Base-by-base conservation (phyloP, 2,329 filamentous ascomycete genomes). In the Colletotrichum lindemuthianum region DNA sequence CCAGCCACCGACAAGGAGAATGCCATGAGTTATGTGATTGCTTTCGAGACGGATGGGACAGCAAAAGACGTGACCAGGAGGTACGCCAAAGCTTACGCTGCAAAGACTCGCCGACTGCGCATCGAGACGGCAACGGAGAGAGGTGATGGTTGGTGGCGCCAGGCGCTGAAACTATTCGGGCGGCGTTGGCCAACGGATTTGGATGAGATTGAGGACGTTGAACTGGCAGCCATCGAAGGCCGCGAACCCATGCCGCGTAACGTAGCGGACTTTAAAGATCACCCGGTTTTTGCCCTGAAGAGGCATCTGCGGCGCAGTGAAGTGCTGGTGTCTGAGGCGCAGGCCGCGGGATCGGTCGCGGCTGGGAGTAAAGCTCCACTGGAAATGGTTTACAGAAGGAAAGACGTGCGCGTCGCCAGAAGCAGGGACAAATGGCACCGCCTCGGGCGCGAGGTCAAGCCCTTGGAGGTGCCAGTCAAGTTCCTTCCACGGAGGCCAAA, bases 371-470 rank as follows among this genome's bases (percentile, higher is more conserved):
- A 86, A 73, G 77, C 86, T 67, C 72, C 80, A 0, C 79, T 95
- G 66, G 94, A 97, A 74, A 86, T 87, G 55, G 90, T 99, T 0
- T 99, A 92, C 74, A 88, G 94, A 32, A 86, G 96, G 4, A 84
- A 84, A 51, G 92, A 98, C 73, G 92, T 99, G 0, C 88, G 92
- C 56, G 72, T 88, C 6, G 93, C 93, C 1, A 87, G 89, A 67
- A 96, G 89, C 67, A 89, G 88, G 3, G 93, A 97, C 69, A 93
- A 91, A 68, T 99, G 96, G 96, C 97, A 96, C 75, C 88, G 94
- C 2, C 78, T 95, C 65, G 96, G 96, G 0, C 85, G 93, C 33
- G 90, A 93, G 68, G 87, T 99, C 8, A 92, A 88, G 69, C 78
- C 87, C 0, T 88, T 90, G 12, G 92, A 97, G 74, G 90, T 96